These are phyloP conservation scores for Fagopyrum esculentum DNA, from an alignment of 148 eudicot genomes.

Conservation along the genomic window DNA sequence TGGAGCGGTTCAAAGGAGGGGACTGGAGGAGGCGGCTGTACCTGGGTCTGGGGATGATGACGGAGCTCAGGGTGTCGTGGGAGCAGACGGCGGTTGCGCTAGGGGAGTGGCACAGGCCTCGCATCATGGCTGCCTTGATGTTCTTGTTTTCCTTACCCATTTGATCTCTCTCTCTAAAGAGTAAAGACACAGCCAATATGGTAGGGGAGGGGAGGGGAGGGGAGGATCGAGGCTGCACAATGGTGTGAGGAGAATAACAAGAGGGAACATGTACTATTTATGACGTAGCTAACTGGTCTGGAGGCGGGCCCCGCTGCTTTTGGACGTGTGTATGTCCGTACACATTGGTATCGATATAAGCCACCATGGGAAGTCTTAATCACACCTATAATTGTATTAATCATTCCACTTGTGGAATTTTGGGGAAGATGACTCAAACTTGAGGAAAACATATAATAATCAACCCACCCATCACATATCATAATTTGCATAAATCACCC, in stretches of 20 bases:
- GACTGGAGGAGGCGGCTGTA: background rate
- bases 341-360: background rate
- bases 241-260: background rate
- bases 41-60: background rate
- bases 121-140: conserved; percentile 6
- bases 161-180: background rate
- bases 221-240: no score
- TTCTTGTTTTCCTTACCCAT: background rate
- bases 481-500: no score
- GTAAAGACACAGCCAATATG: background rate
- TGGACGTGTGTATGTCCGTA: conserved; percentile 6
- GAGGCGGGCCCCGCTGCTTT: background rate
- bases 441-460: no score
- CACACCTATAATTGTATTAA: background rate
- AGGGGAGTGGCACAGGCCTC: background rate
- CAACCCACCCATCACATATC: no score
- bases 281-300: conserved; percentile 10
- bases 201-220: background rate
- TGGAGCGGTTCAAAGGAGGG: background rate
- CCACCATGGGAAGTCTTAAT: background rate
- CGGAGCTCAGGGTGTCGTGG: conserved; percentile 1
- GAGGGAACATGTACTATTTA: conserved; percentile 5
- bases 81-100: conserved; percentile 11
- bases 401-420: background rate
- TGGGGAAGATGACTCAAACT: no score